phyloP scores from a whole-genome alignment of 1,139 yeast genomes.

The Kodamaea plutei region DNA sequence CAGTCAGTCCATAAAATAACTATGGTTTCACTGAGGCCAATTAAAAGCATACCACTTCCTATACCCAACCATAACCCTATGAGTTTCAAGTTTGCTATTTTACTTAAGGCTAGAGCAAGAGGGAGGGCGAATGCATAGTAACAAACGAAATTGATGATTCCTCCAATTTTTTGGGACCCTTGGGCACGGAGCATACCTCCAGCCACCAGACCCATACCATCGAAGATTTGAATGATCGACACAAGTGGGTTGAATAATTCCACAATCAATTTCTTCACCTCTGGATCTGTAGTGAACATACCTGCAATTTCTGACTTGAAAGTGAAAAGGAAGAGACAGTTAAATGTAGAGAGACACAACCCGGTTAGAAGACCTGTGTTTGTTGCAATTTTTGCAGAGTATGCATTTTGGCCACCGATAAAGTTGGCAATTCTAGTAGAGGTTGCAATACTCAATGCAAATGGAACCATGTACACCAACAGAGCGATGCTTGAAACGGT shows the following conservation, averaged over 20 bases:
- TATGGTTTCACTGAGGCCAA: conserved; percentile 56
- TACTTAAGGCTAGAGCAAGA: conserved; percentile 61
- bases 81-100: conserved; percentile 48
- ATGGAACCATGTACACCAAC: conserved; percentile 79
- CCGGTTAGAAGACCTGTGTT: conserved; percentile 61
- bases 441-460: conserved; percentile 82
- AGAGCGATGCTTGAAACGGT: conserved; percentile 82
- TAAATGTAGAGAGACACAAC: conserved; percentile 50
- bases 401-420: conserved; percentile 71
- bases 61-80: conserved; percentile 88
- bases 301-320: conserved; percentile 57
- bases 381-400: conserved; percentile 61
- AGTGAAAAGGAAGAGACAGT: conserved; percentile 49
- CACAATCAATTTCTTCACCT: conserved; percentile 49
- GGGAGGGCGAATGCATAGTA: conserved; percentile 75
- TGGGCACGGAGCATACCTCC: conserved; percentile 84
- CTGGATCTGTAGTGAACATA: conserved; percentile 66
- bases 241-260: conserved; percentile 62
- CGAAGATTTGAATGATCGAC: conserved; percentile 70
- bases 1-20: conserved; percentile 39
- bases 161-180: conserved; percentile 83
- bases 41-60: conserved; percentile 67
- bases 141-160: conserved; percentile 67
- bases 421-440: conserved; percentile 86
- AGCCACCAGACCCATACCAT: conserved; percentile 77